Evolutionary conservation across 2,329 filamentous ascomycete species (phyloP), one percentile per base, ranked within the genome.

Genomic region (Claviceps sp.): DNA sequence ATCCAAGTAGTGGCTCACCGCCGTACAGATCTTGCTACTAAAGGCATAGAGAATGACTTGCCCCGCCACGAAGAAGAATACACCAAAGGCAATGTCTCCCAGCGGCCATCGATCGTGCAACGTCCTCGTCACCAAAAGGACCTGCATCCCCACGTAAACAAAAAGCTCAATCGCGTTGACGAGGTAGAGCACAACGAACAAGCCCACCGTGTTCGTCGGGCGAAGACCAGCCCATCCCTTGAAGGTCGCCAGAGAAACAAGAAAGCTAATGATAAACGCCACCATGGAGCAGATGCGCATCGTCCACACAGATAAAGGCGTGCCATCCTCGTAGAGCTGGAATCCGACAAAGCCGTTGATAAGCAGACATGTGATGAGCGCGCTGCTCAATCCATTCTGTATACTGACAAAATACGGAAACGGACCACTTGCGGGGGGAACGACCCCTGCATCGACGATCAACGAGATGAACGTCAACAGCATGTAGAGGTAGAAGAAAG

Each of bases 311-410:
- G 90, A 96, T 42, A 97, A 73, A 2, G 85, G 84, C 1, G 93
- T 98, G 49, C 93, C 93, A 62, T 98, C 93, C 69, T 98, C 93
- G 67, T 98, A 98, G 13, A 98, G 76, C 70, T 97, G 93, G 70
- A 98, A 98, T 37, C 93, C 93, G 51, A 98, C 91, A 63, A 98
- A 98, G 44, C 93, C 93, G 67, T 97, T 97, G 74, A 98, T 90
- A 61, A 97, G 73, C 52, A 98, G 75, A 66, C 86, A 94, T 26
- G 89, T 91, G 65, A 93, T 85, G 30, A 95, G 77, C 1, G 93
- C 88, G 38, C 89, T 95, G 22, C 83, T 75, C 50, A 98, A 74
- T 14, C 91, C 93, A 56, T 84, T 85, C 63, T 98, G 93, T 5
- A 85, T 80, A 11, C 89, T 87, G 57, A 88, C 86, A 63, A 98